A percentile compares a stretch with the other conserved stretches of the same genome.
Evolutionary conservation across 768 basidiomycete genomes (phyloP).

Genomic region (Kwoniella shandongensis): DNA sequence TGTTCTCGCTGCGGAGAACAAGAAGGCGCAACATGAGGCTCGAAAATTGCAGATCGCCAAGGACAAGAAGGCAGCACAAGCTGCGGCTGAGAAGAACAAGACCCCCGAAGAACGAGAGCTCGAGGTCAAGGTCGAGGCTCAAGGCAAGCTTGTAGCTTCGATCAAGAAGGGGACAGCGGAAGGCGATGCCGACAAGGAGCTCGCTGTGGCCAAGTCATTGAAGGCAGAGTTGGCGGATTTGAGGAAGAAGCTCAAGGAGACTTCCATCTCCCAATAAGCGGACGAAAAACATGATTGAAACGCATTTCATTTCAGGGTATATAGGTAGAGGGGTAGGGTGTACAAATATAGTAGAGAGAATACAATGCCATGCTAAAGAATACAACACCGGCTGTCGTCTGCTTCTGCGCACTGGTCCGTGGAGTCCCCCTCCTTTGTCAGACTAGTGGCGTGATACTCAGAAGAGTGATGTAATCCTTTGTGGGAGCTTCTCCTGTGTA

Average conservation of each 20-base stretch:
- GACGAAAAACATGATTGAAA: not conserved
- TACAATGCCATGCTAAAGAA: not conserved
- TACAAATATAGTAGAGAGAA: conserved; percentile 3
- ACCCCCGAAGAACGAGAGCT: conserved; percentile 70
- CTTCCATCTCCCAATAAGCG: conserved; percentile 8
- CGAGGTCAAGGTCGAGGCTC: conserved; percentile 71
- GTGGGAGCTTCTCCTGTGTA: conserved; percentile 8
- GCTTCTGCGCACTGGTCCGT: not conserved
- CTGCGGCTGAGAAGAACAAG: conserved; percentile 57
- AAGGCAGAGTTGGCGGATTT: conserved; percentile 45
- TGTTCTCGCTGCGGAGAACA: conserved; percentile 34
- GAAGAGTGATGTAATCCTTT: conserved; percentile 15
- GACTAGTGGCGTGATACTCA: not conserved
- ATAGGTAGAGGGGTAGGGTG: not conserved
- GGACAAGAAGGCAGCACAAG: conserved; percentile 56
- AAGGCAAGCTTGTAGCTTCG: conserved; percentile 70
- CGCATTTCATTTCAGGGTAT: not conserved
- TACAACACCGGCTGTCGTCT: no score
- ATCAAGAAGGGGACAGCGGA: conserved; percentile 61
- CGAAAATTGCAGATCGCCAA: conserved; percentile 57
- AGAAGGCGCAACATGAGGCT: conserved; percentile 46
- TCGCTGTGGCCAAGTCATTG: conserved; percentile 33
- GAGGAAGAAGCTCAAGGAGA: conserved; percentile 44
- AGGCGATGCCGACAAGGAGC: conserved; percentile 45
- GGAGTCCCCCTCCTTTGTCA: not conserved